Evolutionary conservation across 495 filamentous ascomycete genomes (phyloP), one percentile per base, ranked within the genome.

Genomic region (Hypoxylon cercidicola): DNA sequence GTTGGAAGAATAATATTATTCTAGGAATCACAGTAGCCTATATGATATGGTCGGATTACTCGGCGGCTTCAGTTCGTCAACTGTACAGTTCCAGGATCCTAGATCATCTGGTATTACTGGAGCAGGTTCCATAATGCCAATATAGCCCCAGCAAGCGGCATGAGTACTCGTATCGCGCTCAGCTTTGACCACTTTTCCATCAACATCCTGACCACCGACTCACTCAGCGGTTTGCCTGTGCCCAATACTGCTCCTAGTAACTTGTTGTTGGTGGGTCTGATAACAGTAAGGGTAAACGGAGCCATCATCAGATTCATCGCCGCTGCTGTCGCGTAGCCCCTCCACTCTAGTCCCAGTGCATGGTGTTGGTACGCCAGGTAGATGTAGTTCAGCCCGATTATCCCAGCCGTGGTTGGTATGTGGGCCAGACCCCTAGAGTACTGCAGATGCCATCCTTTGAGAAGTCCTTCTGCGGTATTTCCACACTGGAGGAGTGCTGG

Each of bases 301-400:
- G 77, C 67, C 48, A 82, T 76, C 1, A 77, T 54, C 1, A 81
- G 13, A 13, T 75, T 78, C 12, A 80, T 45, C 10, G 65, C 47
- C 3, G 73, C 79, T 0, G 72, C 76, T 0, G 55, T 57, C 0
- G 66, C 68, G 30, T 76, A 82, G 6, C 72, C 58, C 18, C 71
- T 71, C 57, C 68, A 76, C 30, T 78, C 67, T 1, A 73, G 53
- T 0, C 65, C 54, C 0, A 60, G 57, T 3, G 43, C 47, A 6
- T 65, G 72, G 39, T 79, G 74, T 0, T 66, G 67, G 59, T 75
- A 78, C 11, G 79, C 78, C 19, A 81, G 74, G 55, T 79, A 80
- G 34, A 73, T 16, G 52, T 80, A 80, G 21, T 75, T 74, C 0
- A 73, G 32, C 2, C 73, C 73, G 5, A 72, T 70, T 7, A 66